Conservation (phyloP, 2,329 filamentous ascomycete genomes). For the Aspergillus tamarii region DNA sequence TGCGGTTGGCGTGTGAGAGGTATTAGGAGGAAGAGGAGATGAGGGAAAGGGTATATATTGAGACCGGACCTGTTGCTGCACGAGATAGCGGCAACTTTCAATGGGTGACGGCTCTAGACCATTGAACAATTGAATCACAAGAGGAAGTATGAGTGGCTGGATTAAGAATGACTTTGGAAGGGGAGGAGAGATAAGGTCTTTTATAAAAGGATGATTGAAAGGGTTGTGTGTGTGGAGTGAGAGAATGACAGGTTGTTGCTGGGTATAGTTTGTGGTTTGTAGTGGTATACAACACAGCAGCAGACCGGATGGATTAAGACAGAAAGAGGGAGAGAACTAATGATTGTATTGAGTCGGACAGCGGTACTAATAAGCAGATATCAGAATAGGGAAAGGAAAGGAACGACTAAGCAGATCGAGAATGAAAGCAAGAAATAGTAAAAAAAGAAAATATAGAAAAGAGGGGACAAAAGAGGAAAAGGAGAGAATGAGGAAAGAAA, state of each 20-base stretch:
- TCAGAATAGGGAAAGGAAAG: slow-evolving; percentile 22
- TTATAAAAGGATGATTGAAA: neutral
- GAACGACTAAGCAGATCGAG: slow-evolving; percentile 11
- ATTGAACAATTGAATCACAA: slow-evolving; percentile 16
- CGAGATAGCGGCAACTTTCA: slow-evolving; percentile 10
- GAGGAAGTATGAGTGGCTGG: slow-evolving; percentile 6
- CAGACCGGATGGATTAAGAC: neutral
- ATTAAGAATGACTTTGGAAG: neutral
- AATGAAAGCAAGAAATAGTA: slow-evolving; percentile 24
- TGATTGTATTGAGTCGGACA: slow-evolving; percentile 9
- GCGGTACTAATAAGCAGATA: slow-evolving; percentile 16
- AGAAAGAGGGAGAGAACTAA: slow-evolving; percentile 10
- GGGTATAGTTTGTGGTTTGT: neutral
- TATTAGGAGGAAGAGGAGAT: slow-evolving; percentile 12
- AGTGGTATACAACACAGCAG: neutral
- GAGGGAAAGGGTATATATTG: neutral
- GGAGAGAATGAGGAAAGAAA: slow-evolving; percentile 23
- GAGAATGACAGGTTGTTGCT: slow-evolving; percentile 2
- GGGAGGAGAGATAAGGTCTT: neutral
- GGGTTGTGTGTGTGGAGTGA: neutral
- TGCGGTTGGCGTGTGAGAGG: slow-evolving; percentile 14
- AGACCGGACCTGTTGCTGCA: slow-evolving; percentile 13
- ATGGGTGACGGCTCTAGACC: slow-evolving; percentile 7
- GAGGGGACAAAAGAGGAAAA: slow-evolving; percentile 22
- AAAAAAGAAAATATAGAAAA: slow-evolving; percentile 23